phyloP scores from a whole-genome alignment of 2,329 filamentous ascomycete species.

The Podosphaera leucotricha region DNA sequence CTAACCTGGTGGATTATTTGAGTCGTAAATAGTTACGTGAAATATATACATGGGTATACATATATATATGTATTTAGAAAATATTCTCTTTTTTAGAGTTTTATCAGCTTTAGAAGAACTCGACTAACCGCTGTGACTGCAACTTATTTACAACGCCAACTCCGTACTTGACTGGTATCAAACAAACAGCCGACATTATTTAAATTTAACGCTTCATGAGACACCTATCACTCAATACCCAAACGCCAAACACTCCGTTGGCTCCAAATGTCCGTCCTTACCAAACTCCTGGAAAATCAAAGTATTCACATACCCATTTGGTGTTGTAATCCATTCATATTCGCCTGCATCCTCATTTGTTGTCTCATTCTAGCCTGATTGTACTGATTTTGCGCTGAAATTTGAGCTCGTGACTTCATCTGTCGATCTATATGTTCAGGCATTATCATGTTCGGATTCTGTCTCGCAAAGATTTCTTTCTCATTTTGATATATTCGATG shows the following conservation, averaged over 20 bases:
- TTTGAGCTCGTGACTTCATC: conserved; percentile 1
- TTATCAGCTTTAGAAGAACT: no score
- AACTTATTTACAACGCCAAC: no score
- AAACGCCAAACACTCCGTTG: background rate
- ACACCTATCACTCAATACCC: background rate
- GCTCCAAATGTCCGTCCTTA: background rate
- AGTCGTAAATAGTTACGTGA: no score
- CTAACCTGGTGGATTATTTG: no score
- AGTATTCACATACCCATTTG: conserved; percentile 6
- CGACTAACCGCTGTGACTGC: no score
- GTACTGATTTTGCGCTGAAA: conserved; percentile 2
- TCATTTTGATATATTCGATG: conserved; percentile 1
- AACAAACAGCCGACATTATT: no score
- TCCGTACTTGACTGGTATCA: no score
- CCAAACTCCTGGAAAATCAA: background rate
- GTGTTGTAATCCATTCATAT: conserved; percentile 13
- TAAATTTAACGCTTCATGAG: background rate
- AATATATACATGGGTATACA: no score
- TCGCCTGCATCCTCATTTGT: conserved; percentile 5
- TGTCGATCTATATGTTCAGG: conserved; percentile 1
- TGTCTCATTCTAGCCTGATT: conserved; percentile 2
- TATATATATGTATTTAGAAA: no score
- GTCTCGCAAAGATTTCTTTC: background rate
- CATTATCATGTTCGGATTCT: conserved; percentile 1
- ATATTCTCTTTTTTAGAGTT: no score